Evolutionary conservation across 2,329 filamentous ascomycete genomes (phyloP).

Genomic region (Fusarium multiceps): DNA sequence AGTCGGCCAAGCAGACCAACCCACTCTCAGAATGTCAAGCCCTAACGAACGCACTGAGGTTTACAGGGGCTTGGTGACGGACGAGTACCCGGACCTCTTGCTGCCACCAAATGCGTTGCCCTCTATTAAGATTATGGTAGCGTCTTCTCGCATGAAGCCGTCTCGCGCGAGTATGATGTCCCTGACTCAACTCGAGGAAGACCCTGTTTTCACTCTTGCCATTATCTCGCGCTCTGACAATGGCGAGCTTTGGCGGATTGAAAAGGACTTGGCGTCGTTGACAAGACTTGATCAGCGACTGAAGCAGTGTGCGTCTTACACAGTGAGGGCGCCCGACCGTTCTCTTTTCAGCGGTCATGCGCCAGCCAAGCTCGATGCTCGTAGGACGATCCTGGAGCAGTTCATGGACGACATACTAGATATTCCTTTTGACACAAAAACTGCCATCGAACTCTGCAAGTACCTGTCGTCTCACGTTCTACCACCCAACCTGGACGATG

Average conservation of each 20-base stretch:
- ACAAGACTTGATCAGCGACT: conserved; percentile 84
- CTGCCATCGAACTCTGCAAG: conserved; percentile 84
- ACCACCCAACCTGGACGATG: conserved; percentile 71
- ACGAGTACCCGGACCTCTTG: conserved; percentile 87
- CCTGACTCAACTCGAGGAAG: conserved; percentile 84
- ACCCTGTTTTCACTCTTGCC: conserved; percentile 92
- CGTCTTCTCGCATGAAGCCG: conserved; percentile 93
- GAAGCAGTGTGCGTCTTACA: conserved; percentile 77
- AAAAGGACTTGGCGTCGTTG: conserved; percentile 88
- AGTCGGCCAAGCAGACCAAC: conserved; percentile 28
- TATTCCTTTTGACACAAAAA: conserved; percentile 79
- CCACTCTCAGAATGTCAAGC: conserved; percentile 49
- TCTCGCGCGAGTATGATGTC: conserved; percentile 87
- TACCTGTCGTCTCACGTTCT: conserved; percentile 80
- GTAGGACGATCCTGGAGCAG: conserved; percentile 80
- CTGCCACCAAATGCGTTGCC: conserved; percentile 89
- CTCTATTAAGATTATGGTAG: conserved; percentile 85
- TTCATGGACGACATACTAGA: conserved; percentile 91
- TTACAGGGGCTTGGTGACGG: conserved; percentile 81
- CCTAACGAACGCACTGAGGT: conserved; percentile 64
- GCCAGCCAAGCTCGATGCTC: conserved; percentile 90
- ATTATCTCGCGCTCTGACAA: conserved; percentile 81
- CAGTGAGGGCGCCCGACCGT: conserved; percentile 82
- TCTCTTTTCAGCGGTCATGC: conserved; percentile 91
- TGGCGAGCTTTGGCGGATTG: conserved; percentile 89